These are phyloP conservation scores for Clonostachys solani DNA, from an alignment of 2,329 filamentous ascomycete genomes.

Conservation along the genomic window DNA sequence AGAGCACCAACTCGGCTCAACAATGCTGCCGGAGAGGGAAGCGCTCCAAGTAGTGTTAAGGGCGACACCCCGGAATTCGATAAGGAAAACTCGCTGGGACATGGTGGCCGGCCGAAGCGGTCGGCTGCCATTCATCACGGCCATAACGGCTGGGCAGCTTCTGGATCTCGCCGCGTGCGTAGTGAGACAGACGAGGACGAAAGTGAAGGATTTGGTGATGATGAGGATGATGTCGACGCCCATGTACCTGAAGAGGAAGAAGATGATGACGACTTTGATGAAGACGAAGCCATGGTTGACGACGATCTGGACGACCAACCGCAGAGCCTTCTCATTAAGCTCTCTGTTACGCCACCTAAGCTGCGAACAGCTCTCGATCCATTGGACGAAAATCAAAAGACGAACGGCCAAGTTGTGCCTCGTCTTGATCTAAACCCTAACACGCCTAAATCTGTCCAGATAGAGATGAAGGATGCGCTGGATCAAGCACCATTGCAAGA, in stretches of 20 bases:
- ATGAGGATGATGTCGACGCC: conserved; percentile 66
- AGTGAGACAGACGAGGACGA: conserved; percentile 56
- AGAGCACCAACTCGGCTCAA: conserved; percentile 64
- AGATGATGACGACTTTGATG: conserved; percentile 56
- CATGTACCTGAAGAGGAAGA: conserved; percentile 59
- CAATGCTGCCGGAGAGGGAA: conserved; percentile 46
- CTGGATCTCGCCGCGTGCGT: conserved; percentile 21
- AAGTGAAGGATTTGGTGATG: conserved; percentile 70
- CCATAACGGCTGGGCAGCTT: conserved; percentile 40
- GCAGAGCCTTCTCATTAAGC: conserved; percentile 70
- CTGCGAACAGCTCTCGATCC: conserved; percentile 22
- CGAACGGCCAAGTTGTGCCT: too few relatives aligned
- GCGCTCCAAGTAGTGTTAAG: conserved; percentile 38
- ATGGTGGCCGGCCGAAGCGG: conserved; percentile 43
- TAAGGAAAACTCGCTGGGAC: conserved; percentile 32
- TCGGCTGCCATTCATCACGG: conserved; percentile 44
- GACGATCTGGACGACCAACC: conserved; percentile 43
- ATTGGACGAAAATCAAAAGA: not conserved
- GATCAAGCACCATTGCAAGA: not conserved
- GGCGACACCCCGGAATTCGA: conserved; percentile 35
- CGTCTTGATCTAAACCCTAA: not conserved
- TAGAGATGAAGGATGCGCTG: too few relatives aligned
- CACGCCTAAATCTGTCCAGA: not conserved
- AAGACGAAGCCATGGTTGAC: conserved; percentile 50
- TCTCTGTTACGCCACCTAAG: conserved; percentile 47